Base-by-base conservation (phyloP, 768 basidiomycete genomes). In the Auriscalpium microsporum region DNA sequence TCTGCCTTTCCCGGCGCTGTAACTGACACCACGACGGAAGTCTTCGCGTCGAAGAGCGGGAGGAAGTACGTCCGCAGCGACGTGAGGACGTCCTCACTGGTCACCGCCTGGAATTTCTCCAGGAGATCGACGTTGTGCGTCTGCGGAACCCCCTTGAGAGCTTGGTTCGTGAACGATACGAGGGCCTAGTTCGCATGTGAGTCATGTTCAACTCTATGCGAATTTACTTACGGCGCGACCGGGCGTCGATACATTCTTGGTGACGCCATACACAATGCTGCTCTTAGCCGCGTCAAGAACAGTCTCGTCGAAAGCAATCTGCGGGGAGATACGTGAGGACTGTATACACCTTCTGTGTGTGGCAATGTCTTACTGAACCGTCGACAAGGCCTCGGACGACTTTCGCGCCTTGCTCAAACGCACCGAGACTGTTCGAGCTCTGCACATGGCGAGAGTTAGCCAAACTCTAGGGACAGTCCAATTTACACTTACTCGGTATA, bases 211-310 rank as follows among this genome's bases (percentile, higher is more conserved):
- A 28, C 38, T 19, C 33, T 45, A 35, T 10, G 34, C 16, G 11
- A 28, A 3, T 3, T 10, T n/a, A 21, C 86, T 68, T 70, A 94
- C 94, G 45, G 95, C 95, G 62, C 86, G 80, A n/a, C 82, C 80
- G 33, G 90, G 82, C 4, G 92, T 95, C 17, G 93, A 86, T 19
- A 95, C 88, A 46, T 78, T 76, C 64, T 83, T 82, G 0, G 94
- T 82, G 10, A 94, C 86, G 8, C 77, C 76, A 64, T 84, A 97
- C 4, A 96, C 94, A 59, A 96, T 86, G 48, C 83, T 88, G 60
- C 90, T 94, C 74, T 95, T 93, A 5, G 94, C 91, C 0, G 90
- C 87, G 62, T 97, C 94, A 38, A 98, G 71, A 9, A 83, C 82
- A 0, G 88, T 86, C 52, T 84, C 78, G 40, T 92, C 87, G 9